These are phyloP conservation scores for Rubia yunnanensis DNA, from an alignment of 257 asterid species.

Conservation along the genomic window DNA sequence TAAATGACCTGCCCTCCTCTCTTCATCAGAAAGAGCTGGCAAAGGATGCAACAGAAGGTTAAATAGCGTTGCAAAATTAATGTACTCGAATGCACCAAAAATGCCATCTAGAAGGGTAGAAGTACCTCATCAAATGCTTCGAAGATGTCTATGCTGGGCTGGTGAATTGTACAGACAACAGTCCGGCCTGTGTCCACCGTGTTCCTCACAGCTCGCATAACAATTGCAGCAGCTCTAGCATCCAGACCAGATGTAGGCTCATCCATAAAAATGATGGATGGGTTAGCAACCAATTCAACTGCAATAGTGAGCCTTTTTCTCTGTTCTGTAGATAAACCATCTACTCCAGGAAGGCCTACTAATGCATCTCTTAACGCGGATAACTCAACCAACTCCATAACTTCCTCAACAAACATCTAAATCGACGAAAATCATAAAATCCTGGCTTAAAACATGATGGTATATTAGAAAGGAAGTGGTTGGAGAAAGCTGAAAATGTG, in stretches of 20 bases:
- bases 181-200: slow-evolving; percentile 84
- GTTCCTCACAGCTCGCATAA: slow-evolving; percentile 78
- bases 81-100: neutral
- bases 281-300: slow-evolving; percentile 80
- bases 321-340: slow-evolving; percentile 83
- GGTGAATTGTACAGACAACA: slow-evolving; percentile 87
- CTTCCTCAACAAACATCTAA: slow-evolving; percentile 83
- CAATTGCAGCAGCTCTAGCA: slow-evolving; percentile 92
- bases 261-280: slow-evolving; percentile 89
- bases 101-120: neutral
- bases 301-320: slow-evolving; percentile 85
- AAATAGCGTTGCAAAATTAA: neutral
- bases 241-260: slow-evolving; percentile 93
- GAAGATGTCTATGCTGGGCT: slow-evolving; percentile 78
- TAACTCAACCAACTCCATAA: slow-evolving; percentile 80
- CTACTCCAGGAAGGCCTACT: slow-evolving; percentile 86
- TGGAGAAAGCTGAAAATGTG: neutral
- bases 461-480: neutral
- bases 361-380: slow-evolving; percentile 46
- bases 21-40: slow-evolving; percentile 72
- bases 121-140: slow-evolving; percentile 87
- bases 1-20: slow-evolving; percentile 82
- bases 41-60: neutral
- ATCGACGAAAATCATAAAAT: neutral
- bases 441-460: neutral